A percentile compares a stretch with the other conserved stretches of the same genome.
Evolutionary conservation across 768 basidiomycete genomes (phyloP).

Genomic region (Dioszegia hungarica): DNA sequence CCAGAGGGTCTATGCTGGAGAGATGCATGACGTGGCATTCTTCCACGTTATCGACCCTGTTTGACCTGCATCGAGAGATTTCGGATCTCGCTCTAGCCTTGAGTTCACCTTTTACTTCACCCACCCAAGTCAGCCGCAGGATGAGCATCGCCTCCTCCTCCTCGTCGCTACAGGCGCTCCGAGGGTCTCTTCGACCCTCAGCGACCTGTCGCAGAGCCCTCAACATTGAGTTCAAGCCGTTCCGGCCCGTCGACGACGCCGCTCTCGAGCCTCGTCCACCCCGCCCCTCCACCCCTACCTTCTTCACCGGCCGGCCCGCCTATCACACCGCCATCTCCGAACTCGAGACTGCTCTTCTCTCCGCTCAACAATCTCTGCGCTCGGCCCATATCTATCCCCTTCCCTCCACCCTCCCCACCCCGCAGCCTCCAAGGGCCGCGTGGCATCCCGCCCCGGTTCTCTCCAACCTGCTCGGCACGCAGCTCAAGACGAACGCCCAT

Average conservation of each 20-base stretch:
- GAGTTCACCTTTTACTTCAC: too few species aligned
- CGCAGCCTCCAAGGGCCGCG: slow-evolving; percentile 57
- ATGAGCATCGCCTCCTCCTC: slow-evolving; percentile 8
- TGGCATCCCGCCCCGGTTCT: slow-evolving; percentile 69
- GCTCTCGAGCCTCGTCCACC: slow-evolving; percentile 16
- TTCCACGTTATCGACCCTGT: too few species aligned
- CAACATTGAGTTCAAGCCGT: not conserved
- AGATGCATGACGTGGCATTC: not conserved
- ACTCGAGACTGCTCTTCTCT: slow-evolving; percentile 62
- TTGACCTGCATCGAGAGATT: not conserved
- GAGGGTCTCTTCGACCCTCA: not conserved
- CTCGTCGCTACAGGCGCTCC: not conserved
- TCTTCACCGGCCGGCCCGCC: slow-evolving; percentile 72
- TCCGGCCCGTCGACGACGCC: not conserved
- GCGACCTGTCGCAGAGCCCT: not conserved
- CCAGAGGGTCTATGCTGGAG: too few species aligned
- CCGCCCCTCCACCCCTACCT: slow-evolving; percentile 59
- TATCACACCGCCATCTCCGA: slow-evolving; percentile 69
- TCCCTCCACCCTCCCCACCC: slow-evolving; percentile 63
- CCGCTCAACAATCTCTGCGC: slow-evolving; percentile 60
- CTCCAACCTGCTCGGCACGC: slow-evolving; percentile 56
- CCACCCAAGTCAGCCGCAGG: too few species aligned
- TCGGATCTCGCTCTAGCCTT: not conserved
- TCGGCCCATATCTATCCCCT: slow-evolving; percentile 69
- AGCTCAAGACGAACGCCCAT: slow-evolving; percentile 66